A percentile compares a stretch with the other conserved stretches of the same genome.
phyloP scores from a whole-genome alignment of 208 protist genomes.

The Blastocrithidia nonstop region DNA sequence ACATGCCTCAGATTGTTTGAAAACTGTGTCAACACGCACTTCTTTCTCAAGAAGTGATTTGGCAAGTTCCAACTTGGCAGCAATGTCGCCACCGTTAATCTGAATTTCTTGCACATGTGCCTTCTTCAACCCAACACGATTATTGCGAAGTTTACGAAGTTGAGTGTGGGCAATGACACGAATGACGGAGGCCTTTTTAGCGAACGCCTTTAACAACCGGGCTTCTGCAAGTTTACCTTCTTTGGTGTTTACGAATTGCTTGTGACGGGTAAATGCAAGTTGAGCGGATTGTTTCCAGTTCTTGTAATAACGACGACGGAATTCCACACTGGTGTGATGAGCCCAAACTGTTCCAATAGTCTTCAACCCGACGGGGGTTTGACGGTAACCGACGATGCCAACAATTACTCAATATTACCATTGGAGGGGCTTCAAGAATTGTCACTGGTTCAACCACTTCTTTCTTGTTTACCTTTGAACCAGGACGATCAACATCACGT shows the following conservation, averaged over 20 bases:
- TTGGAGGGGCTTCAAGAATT: conserved; percentile 97
- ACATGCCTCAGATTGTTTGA: conserved; percentile 92
- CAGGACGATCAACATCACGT: conserved; percentile 93
- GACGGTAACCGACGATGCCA: conserved; percentile 97
- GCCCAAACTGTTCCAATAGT: conserved; percentile 97
- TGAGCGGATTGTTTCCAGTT: conserved; percentile 97
- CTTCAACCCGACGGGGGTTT: conserved; percentile 94
- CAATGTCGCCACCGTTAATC: background rate
- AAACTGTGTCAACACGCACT: conserved; percentile 89
- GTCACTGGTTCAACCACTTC: conserved; percentile 98
- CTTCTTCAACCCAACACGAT: background rate
- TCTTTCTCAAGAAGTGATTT: conserved; percentile 93
- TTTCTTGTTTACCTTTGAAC: conserved; percentile 96
- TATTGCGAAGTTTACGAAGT: background rate
- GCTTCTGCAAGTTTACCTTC: conserved; percentile 77
- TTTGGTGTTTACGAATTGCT: conserved; percentile 64
- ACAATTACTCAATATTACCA: conserved; percentile 97
- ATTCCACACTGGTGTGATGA: conserved; percentile 89
- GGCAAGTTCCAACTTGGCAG: conserved; percentile 58
- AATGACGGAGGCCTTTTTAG: conserved; percentile 93
- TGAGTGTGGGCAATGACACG: conserved; percentile 56
- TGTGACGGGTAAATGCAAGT: conserved; percentile 95
- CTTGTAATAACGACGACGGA: conserved; percentile 97
- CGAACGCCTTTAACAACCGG: conserved; percentile 85
- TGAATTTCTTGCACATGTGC: background rate